Conservation (phyloP, 768 basidiomycete species). For the Suillus cothurnatus region DNA sequence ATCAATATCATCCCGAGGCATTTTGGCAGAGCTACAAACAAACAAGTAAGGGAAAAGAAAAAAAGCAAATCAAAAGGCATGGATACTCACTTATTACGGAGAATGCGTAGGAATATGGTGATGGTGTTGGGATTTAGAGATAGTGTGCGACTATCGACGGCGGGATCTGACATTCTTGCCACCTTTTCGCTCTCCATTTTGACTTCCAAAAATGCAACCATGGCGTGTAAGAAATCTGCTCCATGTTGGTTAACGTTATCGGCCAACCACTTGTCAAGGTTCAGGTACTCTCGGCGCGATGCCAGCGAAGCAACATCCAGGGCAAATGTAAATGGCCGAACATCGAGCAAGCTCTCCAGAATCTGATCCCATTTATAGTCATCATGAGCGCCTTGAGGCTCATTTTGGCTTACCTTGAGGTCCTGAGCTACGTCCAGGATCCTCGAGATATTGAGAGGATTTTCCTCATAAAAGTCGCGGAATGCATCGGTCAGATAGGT, state of each 20-base stretch:
- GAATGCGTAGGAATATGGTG: slow-evolving; percentile 87
- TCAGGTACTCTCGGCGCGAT: slow-evolving; percentile 89
- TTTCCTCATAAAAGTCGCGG: slow-evolving; percentile 90
- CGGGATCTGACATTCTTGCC: slow-evolving; percentile 74
- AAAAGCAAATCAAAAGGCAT: neutral
- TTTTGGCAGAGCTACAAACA: slow-evolving; percentile 61
- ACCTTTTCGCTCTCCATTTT: slow-evolving; percentile 92
- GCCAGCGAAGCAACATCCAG: slow-evolving; percentile 95
- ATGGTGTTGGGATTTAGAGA: slow-evolving; percentile 85
- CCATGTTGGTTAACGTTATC: slow-evolving; percentile 85
- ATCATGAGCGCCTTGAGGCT: slow-evolving; percentile 7
- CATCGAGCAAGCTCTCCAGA: slow-evolving; percentile 88
- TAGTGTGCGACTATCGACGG: slow-evolving; percentile 80
- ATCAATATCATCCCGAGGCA: slow-evolving; percentile 78
- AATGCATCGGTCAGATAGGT: slow-evolving; percentile 86
- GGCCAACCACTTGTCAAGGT: slow-evolving; percentile 95
- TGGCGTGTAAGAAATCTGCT: slow-evolving; percentile 81
- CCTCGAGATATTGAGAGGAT: slow-evolving; percentile 89
- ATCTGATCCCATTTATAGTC: slow-evolving; percentile 51
- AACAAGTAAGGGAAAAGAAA: neutral
- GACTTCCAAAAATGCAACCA: slow-evolving; percentile 86
- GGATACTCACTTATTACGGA: slow-evolving; percentile 74
- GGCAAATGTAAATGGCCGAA: slow-evolving; percentile 85
- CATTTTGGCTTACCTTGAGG: slow-evolving; percentile 64
- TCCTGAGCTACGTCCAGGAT: slow-evolving; percentile 96